A percentile compares a stretch with the other conserved stretches of the same genome.
These are phyloP conservation scores for Alternaria alternata DNA, from an alignment of 2,329 filamentous ascomycete species.

Conservation along the genomic window DNA sequence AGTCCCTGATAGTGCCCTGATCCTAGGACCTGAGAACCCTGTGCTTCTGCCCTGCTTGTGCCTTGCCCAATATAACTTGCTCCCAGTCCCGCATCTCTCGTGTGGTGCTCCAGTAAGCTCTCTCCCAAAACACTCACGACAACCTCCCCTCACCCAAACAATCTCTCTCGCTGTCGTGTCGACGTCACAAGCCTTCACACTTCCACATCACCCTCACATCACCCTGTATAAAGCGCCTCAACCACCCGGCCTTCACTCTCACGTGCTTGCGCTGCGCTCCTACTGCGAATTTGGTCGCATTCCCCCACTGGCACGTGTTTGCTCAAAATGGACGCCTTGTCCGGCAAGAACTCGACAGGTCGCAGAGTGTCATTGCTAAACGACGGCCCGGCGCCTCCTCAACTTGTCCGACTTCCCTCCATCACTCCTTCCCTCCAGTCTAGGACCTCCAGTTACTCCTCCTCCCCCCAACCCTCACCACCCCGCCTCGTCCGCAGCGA, in stretches of 20 bases:
- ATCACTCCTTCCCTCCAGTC: slow-evolving; percentile 49
- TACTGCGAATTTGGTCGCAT: slow-evolving; percentile 34
- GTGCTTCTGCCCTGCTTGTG: slow-evolving; percentile 25
- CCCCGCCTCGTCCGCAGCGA: slow-evolving; percentile 57
- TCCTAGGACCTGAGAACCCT: slow-evolving; percentile 20
- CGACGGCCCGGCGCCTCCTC: slow-evolving; percentile 50
- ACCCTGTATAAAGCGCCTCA: slow-evolving; percentile 2
- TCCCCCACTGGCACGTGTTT: slow-evolving; percentile 42
- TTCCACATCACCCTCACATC: not conserved
- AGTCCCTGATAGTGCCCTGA: slow-evolving; percentile 27
- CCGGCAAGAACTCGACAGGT: slow-evolving; percentile 59
- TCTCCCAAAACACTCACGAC: slow-evolving; percentile 11
- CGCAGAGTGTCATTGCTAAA: slow-evolving; percentile 61
- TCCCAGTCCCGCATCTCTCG: slow-evolving; percentile 24
- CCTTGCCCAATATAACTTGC: slow-evolving; percentile 30
- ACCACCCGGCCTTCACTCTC: slow-evolving; percentile 17
- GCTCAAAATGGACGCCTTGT: slow-evolving; percentile 54
- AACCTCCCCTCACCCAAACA: slow-evolving; percentile 4
- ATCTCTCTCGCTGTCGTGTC: not conserved
- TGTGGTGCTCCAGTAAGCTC: slow-evolving; percentile 21
- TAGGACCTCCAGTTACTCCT: slow-evolving; percentile 54
- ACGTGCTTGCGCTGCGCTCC: slow-evolving; percentile 27
- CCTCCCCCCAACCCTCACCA: slow-evolving; percentile 57
- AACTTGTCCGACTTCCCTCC: slow-evolving; percentile 47
- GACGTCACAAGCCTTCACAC: slow-evolving; percentile 3